phyloP scores from a whole-genome alignment of 495 filamentous ascomycete genomes.

The Cairneyella variabilis region DNA sequence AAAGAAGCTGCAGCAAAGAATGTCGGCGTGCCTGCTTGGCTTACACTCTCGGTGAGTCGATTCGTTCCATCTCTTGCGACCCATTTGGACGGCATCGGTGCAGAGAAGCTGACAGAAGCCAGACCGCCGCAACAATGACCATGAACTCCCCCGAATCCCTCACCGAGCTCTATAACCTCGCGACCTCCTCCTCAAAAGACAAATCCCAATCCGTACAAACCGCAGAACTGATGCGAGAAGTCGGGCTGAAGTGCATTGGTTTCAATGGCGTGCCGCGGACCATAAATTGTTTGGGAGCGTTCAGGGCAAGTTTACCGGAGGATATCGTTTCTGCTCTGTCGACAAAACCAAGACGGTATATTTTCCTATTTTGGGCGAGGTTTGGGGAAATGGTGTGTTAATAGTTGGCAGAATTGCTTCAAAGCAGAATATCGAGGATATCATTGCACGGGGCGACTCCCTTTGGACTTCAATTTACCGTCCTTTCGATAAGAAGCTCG shows the following conservation, averaged over 20 bases:
- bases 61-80: background rate
- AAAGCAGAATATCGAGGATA: constrained; percentile 42
- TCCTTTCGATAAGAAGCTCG: constrained; percentile 66
- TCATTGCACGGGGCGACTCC: constrained; percentile 49
- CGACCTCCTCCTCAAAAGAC: constrained; percentile 34
- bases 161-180: constrained; percentile 47
- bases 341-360: constrained; percentile 44
- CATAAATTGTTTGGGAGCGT: constrained; percentile 72
- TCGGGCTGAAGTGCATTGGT: constrained; percentile 76
- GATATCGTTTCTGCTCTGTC: constrained; percentile 40
- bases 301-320: constrained; percentile 51
- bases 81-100: background rate
- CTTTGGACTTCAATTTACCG: constrained; percentile 73
- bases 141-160: constrained; percentile 70
- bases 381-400: constrained; percentile 37
- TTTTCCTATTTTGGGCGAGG: constrained; percentile 42
- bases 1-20: constrained; percentile 47
- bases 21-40: constrained; percentile 58
- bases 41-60: constrained; percentile 55
- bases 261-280: constrained; percentile 75
- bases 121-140: constrained; percentile 72
- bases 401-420: constrained; percentile 37
- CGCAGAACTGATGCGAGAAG: constrained; percentile 73
- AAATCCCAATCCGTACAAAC: constrained; percentile 42
- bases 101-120: background rate